Evolutionary conservation across 2,329 filamentous ascomycete genomes (phyloP), one percentile per base, ranked within the genome.

Genomic region (Cladophialophora psammophila): DNA sequence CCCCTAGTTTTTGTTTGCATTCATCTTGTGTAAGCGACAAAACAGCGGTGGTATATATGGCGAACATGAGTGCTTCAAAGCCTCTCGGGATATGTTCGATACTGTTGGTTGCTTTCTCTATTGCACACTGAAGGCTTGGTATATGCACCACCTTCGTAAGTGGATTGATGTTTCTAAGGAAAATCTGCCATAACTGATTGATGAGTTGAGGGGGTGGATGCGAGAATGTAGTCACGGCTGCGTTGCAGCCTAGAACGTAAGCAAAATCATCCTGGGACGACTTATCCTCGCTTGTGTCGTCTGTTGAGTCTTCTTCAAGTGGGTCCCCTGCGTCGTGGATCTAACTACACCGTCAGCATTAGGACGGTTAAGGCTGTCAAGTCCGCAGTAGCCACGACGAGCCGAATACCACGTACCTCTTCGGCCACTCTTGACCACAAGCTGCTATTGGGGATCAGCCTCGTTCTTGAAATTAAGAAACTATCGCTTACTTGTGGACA

Each of bases 41-140:
- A 3, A 75, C 66, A 42, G 75, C 76, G 34, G 74, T 71, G 26
- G 73, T 72, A 61, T 78, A 78, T 10, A 79, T 76, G 32, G 76
- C 72, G 50, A 75, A 78, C 57, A 77, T 74, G 34, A 79, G 71
- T 13, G 76, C 77, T 59, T 75, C 73, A 35, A 75, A 69, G 26
- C 63, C 65, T 52, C 58, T 68, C 20, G 73, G 68, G 8, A 75
- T 57, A 15, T 56, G 64, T 20, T 66, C 56, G 15, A 72, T 59
- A 34, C 71, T 65, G 32, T 53, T 62, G 50, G 60, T 72, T 38
- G 71, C 73, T 50, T 77, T 75, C 10, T 72, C 58, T 38, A 76
- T 70, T 20, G 64, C 64, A n/a, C 66, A 65, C 61, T 73, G 71
- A 34, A 76, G 70, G n/a, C 74, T 72, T 36, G 73, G 73, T 1